Evolutionary conservation across 2,329 filamentous ascomycete species (phyloP), one percentile per base, ranked within the genome.

Genomic region (Penicillium sp.): DNA sequence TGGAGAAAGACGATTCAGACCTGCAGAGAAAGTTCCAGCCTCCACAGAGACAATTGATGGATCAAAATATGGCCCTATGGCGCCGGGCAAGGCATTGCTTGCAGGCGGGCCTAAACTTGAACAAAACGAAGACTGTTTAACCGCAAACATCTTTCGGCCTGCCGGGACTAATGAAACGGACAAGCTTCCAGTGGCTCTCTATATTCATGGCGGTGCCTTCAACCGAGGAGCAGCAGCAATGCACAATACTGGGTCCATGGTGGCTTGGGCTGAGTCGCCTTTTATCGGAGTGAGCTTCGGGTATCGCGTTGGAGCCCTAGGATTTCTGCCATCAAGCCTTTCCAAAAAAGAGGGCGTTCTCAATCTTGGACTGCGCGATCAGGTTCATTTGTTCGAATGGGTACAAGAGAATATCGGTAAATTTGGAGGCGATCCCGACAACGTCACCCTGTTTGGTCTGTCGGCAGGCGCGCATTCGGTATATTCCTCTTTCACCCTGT

Each of bases 251-350:
- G 79, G 77, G 0, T 81, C 80, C 31, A 82, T 88, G 69, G 79
- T 86, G 13, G 76, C 79, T 5, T 86, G 80, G 67, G 69, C 75
- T 1, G 68, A 70, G 3, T 64, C 67, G 27, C 75, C 75, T 0
- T 74, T 77, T 22, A 67, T 79, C 36, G 70, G 70, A 5, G 73
- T 79, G 4, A 72, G 69, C 44, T 74, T 79, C 44, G 74, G 76
- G 46, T 77, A 77, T 50, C 67, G 76, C 57, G 49, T 78, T 69
- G 61, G 77, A 60, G 51, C 74, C 66, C 58, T 90, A 63, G 89
- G 89, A 0, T 90, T 92, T 69, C 69, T 89, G 25, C 79, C 82
- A 9, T 84, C 79, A n/a, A 67, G 68, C 9, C 60, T 81, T 48
- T 76, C 81, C 27, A 73, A 76, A 13, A 77, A 77, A 30, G 78